phyloP scores from a whole-genome alignment of 768 basidiomycete genomes.

The Pleurotus tuber-regium region DNA sequence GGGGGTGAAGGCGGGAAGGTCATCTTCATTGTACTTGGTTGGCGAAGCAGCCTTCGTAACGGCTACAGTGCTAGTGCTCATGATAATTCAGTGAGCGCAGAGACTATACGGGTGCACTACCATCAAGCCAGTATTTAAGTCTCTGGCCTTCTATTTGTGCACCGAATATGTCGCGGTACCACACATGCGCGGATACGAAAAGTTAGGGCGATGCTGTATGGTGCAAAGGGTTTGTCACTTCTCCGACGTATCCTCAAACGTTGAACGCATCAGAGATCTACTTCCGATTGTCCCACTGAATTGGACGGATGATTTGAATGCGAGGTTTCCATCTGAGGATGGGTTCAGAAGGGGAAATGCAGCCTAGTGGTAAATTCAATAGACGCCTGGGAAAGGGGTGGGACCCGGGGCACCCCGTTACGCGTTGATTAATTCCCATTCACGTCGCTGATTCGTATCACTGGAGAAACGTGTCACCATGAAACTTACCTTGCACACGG shows the following conservation, averaged over 20 bases:
- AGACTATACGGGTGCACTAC: neutral
- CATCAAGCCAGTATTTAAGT: conserved; percentile 6
- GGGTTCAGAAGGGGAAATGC: neutral
- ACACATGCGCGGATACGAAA: neutral
- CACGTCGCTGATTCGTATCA: too few species aligned
- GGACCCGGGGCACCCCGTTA: neutral
- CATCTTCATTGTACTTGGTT: conserved; percentile 32
- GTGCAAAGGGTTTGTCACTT: neutral
- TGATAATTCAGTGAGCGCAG: neutral
- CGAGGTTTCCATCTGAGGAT: conserved; percentile 7
- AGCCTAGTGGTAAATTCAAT: neutral
- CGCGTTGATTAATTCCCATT: neutral
- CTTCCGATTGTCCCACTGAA: neutral
- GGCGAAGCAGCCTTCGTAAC: neutral
- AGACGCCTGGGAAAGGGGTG: neutral
- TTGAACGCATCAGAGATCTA: neutral
- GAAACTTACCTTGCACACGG: too few species aligned
- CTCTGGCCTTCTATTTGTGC: neutral
- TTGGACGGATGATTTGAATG: neutral
- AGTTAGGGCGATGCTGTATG: conserved; percentile 1
- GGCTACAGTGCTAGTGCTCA: conserved; percentile 1
- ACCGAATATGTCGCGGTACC: conserved; percentile 4
- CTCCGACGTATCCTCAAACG: neutral
- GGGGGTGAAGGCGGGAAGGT: conserved; percentile 40
- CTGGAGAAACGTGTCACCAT: too few species aligned